These are phyloP conservation scores for Trametes cingulata DNA, from an alignment of 768 basidiomycete genomes.

Conservation along the genomic window DNA sequence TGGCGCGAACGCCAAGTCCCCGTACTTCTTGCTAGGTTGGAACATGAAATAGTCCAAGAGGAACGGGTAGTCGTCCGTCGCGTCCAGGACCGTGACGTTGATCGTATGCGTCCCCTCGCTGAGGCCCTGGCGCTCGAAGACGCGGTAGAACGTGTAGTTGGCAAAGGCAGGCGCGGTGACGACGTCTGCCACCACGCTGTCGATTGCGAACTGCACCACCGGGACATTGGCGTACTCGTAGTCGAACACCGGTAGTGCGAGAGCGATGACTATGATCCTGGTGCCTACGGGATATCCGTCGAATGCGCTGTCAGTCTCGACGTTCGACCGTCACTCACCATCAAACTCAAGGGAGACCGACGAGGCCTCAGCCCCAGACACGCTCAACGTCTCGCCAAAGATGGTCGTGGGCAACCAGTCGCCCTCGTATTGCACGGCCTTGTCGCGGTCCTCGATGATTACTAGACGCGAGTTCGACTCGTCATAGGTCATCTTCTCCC, in stretches of 20 bases:
- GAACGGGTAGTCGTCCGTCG: background rate
- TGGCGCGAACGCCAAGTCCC: background rate
- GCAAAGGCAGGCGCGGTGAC: background rate
- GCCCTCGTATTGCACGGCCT: background rate
- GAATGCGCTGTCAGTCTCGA: background rate
- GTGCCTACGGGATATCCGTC: background rate
- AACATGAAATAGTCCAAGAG: background rate
- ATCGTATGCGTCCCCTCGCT: background rate
- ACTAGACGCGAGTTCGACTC: slow-evolving; percentile 1
- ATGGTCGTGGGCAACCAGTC: background rate
- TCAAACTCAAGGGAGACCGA: slow-evolving; percentile 5
- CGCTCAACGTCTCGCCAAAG: slow-evolving; percentile 1
- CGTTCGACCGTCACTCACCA: background rate
- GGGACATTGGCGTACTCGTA: background rate
- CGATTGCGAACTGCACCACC: background rate
- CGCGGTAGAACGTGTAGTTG: slow-evolving; percentile 2
- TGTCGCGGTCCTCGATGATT: slow-evolving; percentile 8
- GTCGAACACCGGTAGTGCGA: background rate
- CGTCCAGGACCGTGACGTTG: background rate
- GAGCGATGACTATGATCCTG: background rate
- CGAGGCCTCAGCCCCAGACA: background rate
- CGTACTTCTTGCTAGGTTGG: slow-evolving; percentile 5
- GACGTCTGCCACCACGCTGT: background rate
- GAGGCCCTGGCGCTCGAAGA: slow-evolving; percentile 5
- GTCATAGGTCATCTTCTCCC: background rate